These are phyloP conservation scores for Sarcomyxa edulis DNA, from an alignment of 768 basidiomycete genomes.

Conservation along the genomic window DNA sequence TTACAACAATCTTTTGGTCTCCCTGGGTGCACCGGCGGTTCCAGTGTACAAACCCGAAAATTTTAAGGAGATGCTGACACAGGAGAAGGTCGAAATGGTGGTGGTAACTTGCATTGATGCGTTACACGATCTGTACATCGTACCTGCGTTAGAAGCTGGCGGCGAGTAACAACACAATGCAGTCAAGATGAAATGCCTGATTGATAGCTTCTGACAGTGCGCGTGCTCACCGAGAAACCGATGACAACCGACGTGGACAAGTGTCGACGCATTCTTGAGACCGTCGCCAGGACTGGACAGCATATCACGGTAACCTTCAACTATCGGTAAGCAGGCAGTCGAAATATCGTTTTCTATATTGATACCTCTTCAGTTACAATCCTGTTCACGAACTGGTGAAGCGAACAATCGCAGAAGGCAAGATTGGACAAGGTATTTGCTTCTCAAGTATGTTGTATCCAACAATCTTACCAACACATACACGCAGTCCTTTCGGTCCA, in stretches of 20 bases:
- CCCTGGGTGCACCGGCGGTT: constrained; percentile 29
- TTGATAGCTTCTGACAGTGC: constrained; percentile 21
- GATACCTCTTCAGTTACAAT: constrained; percentile 30
- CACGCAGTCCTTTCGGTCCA: constrained; percentile 39
- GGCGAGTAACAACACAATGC: constrained; percentile 17
- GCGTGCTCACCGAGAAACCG: constrained; percentile 49
- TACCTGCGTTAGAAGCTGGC: constrained; percentile 35
- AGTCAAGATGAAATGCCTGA: not conserved
- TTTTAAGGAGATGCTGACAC: constrained; percentile 39
- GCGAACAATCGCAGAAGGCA: constrained; percentile 36
- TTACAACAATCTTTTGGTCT: constrained; percentile 35
- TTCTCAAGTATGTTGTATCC: not conserved
- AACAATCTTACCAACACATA: not conserved
- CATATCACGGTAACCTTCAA: constrained; percentile 39
- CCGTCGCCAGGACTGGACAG: constrained; percentile 35
- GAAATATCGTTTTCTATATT: not conserved
- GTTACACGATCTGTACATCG: constrained; percentile 42
- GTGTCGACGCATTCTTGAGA: constrained; percentile 37
- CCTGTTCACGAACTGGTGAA: constrained; percentile 46
- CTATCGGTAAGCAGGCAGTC: constrained; percentile 22
- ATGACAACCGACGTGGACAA: constrained; percentile 48
- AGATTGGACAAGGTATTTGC: constrained; percentile 35
- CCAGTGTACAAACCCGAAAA: constrained; percentile 34
- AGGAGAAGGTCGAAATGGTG: constrained; percentile 39
- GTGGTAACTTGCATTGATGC: constrained; percentile 47